Evolutionary conservation across 2,329 filamentous ascomycete genomes (phyloP), one percentile per base, ranked within the genome.

Genomic region (Neonectria neomacrospora): DNA sequence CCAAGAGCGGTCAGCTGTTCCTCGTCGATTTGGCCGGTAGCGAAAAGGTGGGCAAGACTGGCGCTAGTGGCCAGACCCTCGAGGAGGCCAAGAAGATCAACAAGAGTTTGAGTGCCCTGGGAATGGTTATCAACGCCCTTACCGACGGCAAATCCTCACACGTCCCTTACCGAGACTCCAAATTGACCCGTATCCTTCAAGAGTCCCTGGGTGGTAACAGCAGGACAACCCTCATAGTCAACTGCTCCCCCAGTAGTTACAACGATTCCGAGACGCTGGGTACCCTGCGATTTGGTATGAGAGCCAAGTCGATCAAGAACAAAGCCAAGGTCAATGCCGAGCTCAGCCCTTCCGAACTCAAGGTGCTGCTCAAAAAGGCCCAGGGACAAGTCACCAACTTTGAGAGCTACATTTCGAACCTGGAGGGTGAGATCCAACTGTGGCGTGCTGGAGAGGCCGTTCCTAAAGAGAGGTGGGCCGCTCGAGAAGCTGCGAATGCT

Each of bases 51-150:
- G 95, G 96, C 77, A 98, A 99, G 86, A 99, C 96, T 30, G 96
- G 96, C 72, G 96, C 96, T 66, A 97, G 93, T 77, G 96, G 96
- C 61, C 96, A 98, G 80, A 98, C 95, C 5, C 85, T 99, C 45
- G 96, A 98, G 79, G 96, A 99, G 79, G 96, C 96, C 65, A 98
- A 98, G 86, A 99, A 99, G 86, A 99, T 99, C 86, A 99, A 99
- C 87, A 98, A 98, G 86, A 97, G 94, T 85, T 87, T 99, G 83
- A 97, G 94, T 82, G 94, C 96, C 58, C 86, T 99, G 64, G 96
- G 96, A 74, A 98, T 97, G 94, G 96, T 98, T 82, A 99, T 99
- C 85, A 98, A 98, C 80, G 89, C 94, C 57, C 83, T 99, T 73
- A 97, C 96, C 3, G 96, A 98, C 78, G 95, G 94, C 76, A 97